phyloP scores from a whole-genome alignment of 2,329 filamentous ascomycete genomes.

The Penicillium sp. region DNA sequence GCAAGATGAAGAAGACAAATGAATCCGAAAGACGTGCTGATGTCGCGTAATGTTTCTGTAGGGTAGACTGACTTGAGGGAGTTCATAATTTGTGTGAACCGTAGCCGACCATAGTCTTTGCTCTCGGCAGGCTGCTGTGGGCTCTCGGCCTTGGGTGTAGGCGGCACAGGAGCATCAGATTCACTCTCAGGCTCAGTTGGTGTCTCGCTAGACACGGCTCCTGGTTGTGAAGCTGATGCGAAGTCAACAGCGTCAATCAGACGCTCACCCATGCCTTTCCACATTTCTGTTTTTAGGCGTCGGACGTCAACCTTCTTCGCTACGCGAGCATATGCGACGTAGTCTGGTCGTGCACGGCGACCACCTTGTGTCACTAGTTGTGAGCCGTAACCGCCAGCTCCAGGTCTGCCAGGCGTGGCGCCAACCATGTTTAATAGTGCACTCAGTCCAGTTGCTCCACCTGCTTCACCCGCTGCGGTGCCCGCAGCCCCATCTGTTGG shows the following conservation, averaged over 20 bases:
- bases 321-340: slow-evolving; percentile 64
- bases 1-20: slow-evolving; percentile 88
- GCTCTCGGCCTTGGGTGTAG: slow-evolving; percentile 34
- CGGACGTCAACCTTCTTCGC: slow-evolving; percentile 68
- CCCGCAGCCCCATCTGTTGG: slow-evolving; percentile 35
- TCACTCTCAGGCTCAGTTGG: slow-evolving; percentile 25
- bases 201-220: slow-evolving; percentile 23
- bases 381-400: slow-evolving; percentile 56
- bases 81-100: slow-evolving; percentile 92
- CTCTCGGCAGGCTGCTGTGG: slow-evolving; percentile 29
- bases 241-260: slow-evolving; percentile 41
- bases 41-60: slow-evolving; percentile 82
- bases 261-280: slow-evolving; percentile 58
- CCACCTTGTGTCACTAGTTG: slow-evolving; percentile 63
- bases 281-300: slow-evolving; percentile 64
- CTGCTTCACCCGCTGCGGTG: slow-evolving; percentile 34
- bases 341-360: slow-evolving; percentile 59
- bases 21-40: slow-evolving; percentile 90
- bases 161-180: slow-evolving; percentile 32
- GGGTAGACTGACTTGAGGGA: slow-evolving; percentile 82
- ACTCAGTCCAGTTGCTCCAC: slow-evolving; percentile 38
- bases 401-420: slow-evolving; percentile 38
- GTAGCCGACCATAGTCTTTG: slow-evolving; percentile 59
- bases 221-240: slow-evolving; percentile 29
- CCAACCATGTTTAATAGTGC: slow-evolving; percentile 43